These are phyloP conservation scores for Bruguiera gymnorhiza DNA, from an alignment of 345 rosid species.

Conservation along the genomic window DNA sequence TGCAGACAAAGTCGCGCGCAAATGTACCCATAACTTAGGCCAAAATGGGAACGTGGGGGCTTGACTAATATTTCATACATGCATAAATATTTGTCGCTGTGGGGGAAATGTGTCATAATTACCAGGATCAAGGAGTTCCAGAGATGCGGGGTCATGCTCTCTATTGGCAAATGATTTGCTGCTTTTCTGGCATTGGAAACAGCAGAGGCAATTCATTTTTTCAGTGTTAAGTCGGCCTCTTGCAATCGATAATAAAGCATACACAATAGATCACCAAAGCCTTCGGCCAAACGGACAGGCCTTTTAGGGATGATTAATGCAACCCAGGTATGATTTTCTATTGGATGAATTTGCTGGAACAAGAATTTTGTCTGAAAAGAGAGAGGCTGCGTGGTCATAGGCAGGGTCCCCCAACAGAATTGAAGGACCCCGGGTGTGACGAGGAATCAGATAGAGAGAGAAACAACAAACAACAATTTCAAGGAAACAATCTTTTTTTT, in stretches of 20 bases:
- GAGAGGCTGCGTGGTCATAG: neutral
- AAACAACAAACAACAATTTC: neutral
- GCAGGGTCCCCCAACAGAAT: slow-evolving; percentile 20
- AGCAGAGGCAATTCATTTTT: slow-evolving; percentile 20
- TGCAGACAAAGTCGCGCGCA: too few relatives aligned
- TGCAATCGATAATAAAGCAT: too few relatives aligned
- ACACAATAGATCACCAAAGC: too few relatives aligned
- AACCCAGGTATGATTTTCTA: neutral
- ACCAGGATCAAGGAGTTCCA: neutral
- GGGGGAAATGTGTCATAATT: neutral
- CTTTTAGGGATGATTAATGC: too few relatives aligned
- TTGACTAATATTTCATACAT: too few relatives aligned
- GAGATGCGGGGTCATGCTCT: slow-evolving; percentile 5
- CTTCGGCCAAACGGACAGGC: too few relatives aligned
- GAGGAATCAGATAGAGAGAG: neutral
- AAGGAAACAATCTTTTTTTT: neutral
- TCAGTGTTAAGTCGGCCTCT: too few relatives aligned
- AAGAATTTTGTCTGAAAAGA: neutral
- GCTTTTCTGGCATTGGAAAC: slow-evolving; percentile 25
- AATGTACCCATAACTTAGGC: neutral
- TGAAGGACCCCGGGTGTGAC: slow-evolving; percentile 21
- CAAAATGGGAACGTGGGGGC: neutral
- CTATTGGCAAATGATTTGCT: slow-evolving; percentile 9
- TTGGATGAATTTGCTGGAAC: neutral
- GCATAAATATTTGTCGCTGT: neutral